Evolutionary conservation across 2,329 filamentous ascomycete species (phyloP).

Genomic region (Arthrobotrys iridis): DNA sequence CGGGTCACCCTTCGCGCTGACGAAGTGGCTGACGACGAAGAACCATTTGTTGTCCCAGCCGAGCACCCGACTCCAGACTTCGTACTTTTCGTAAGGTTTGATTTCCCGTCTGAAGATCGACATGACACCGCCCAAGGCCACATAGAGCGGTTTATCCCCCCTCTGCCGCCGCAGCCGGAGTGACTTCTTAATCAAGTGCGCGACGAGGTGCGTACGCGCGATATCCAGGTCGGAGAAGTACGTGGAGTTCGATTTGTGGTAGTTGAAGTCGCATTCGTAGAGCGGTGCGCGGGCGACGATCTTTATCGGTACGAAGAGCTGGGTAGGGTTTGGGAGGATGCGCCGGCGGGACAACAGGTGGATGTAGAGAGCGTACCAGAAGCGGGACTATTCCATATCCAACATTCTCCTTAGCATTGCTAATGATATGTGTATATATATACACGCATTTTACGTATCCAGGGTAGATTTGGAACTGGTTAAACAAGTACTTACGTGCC

Average conservation of each 20-base stretch:
- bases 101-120: constrained; percentile 81
- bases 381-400: constrained; percentile 67
- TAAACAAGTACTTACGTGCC: constrained; percentile 71
- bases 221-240: constrained; percentile 90
- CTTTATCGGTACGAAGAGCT: constrained; percentile 78
- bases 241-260: constrained; percentile 84
- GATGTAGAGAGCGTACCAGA: constrained; percentile 69
- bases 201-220: constrained; percentile 81
- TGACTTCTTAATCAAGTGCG: constrained; percentile 66
- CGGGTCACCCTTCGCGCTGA: constrained; percentile 65
- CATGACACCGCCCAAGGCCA: constrained; percentile 73
- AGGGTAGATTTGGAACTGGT: neutral
- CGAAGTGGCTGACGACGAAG: constrained; percentile 78
- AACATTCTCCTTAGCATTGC: too few species aligned
- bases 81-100: constrained; percentile 73
- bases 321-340: constrained; percentile 68
- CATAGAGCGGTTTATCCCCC: constrained; percentile 55
- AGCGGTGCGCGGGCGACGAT: constrained; percentile 74
- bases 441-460: constrained; percentile 44
- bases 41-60: constrained; percentile 85
- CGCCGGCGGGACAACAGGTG: constrained; percentile 67
- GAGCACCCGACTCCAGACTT: constrained; percentile 77
- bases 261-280: constrained; percentile 85
- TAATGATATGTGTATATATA: neutral
- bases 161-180: constrained; percentile 53